Conservation (phyloP, 1,139 yeast species). For the Debaryomyces psychrophilus region DNA sequence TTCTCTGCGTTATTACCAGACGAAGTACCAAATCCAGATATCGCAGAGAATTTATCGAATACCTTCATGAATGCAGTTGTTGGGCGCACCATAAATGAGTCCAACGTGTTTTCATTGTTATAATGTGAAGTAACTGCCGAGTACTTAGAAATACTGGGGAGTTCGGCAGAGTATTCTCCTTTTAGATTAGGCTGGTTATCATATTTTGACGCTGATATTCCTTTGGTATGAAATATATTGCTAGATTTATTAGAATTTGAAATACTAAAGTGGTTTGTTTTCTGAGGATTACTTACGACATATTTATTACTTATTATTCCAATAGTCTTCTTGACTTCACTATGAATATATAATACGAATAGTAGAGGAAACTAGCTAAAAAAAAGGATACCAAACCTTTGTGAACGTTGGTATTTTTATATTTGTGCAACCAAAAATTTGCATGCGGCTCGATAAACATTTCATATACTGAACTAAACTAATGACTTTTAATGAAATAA, state of each 20-base stretch:
- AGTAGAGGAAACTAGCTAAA: background rate
- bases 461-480: background rate
- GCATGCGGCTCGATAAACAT: constrained; percentile 6
- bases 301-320: background rate
- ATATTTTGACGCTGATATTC: constrained; percentile 12
- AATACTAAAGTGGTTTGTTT: too few species aligned
- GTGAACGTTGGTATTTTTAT: constrained; percentile 3
- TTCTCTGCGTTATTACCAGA: constrained; percentile 3
- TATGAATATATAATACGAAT: background rate
- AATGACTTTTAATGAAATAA: background rate
- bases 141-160: constrained; percentile 13
- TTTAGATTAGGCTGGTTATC: constrained; percentile 11
- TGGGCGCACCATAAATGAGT: constrained; percentile 27
- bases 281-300: constrained; percentile 8
- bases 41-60: constrained; percentile 28
- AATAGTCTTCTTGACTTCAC: background rate
- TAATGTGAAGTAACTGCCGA: constrained; percentile 13
- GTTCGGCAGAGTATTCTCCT: constrained; percentile 11
- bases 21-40: constrained; percentile 20
- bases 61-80: constrained; percentile 35
- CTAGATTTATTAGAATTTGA: constrained; percentile 8
- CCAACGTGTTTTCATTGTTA: constrained; percentile 15
- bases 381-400: background rate
- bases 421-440: constrained; percentile 11
- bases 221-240: constrained; percentile 14